Conservation (phyloP, 192 early-diverging fungal species). For the Coemansia interrupta region DNA sequence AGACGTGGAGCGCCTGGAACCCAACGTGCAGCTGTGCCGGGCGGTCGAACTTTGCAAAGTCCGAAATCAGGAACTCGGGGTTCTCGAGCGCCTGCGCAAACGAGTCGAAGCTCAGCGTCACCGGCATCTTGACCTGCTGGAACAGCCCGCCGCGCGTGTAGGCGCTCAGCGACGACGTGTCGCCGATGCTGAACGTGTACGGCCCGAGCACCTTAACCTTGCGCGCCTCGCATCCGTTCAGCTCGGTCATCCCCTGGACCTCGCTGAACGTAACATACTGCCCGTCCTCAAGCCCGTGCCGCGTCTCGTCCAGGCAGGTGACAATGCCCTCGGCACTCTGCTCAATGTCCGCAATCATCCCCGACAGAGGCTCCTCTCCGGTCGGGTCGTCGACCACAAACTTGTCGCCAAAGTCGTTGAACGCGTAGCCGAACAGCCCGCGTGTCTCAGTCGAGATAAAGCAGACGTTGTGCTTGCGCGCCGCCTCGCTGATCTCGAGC, state of each 20-base stretch:
- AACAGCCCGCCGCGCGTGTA: conserved; percentile 88
- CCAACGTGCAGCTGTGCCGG: conserved; percentile 86
- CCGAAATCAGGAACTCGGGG: conserved; percentile 84
- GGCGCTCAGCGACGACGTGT: conserved; percentile 68
- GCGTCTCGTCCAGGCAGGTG: conserved; percentile 91
- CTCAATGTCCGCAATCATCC: conserved; percentile 86
- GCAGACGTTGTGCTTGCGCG: conserved; percentile 66
- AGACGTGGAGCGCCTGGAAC: conserved; percentile 92
- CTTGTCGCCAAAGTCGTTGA: conserved; percentile 93
- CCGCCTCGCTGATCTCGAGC: conserved; percentile 80
- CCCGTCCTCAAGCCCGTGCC: conserved; percentile 98
- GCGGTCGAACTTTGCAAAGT: conserved; percentile 98
- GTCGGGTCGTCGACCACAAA: conserved; percentile 85
- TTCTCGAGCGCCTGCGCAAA: conserved; percentile 70
- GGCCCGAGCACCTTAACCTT: conserved; percentile 86
- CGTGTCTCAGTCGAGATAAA: conserved; percentile 87
- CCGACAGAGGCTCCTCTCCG: conserved; percentile 87
- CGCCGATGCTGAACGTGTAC: conserved; percentile 96
- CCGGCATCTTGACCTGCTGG: conserved; percentile 94
- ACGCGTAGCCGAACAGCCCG: conserved; percentile 89
- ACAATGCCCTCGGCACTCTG: conserved; percentile 80
- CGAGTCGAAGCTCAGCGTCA: conserved; percentile 71
- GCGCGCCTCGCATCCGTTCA: conserved; percentile 77
- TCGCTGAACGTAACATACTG: conserved; percentile 93
- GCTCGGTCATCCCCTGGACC: conserved; percentile 85